Percentiles rank a stretch among this genome's conserved stretches.
Conservation (phyloP, 139 green algal species). For the Chlorella ohadii region DNA sequence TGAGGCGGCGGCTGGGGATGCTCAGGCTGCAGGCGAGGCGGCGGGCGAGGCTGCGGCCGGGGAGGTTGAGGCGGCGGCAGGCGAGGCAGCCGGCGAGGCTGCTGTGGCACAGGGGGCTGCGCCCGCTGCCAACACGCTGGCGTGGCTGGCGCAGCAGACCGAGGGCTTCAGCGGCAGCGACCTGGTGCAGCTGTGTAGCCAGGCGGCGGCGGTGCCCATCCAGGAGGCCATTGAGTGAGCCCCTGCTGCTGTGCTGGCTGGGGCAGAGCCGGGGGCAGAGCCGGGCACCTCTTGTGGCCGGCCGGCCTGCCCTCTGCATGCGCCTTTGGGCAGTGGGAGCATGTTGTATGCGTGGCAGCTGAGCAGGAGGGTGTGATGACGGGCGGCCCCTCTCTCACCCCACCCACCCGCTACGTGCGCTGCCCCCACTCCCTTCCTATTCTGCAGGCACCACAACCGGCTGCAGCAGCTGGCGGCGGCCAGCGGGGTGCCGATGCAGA, state of each 20-base stretch:
- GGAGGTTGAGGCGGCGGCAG: not conserved
- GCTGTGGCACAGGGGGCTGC: not conserved
- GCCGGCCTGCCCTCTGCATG: too few species aligned
- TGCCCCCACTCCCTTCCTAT: not conserved
- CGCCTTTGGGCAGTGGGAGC: too few species aligned
- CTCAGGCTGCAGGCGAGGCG: not conserved
- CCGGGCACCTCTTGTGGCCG: too few species aligned
- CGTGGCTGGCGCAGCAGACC: conserved; percentile 62
- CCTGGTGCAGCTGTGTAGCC: conserved; percentile 80
- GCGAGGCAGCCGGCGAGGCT: not conserved
- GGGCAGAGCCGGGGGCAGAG: too few species aligned
- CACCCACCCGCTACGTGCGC: not conserved
- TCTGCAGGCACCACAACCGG: not conserved
- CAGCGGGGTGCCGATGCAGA: not conserved
- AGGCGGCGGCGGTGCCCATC: conserved; percentile 65
- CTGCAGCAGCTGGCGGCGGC: not conserved
- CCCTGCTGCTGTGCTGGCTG: not conserved
- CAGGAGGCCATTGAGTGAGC: conserved; percentile 53
- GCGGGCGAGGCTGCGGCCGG: not conserved
- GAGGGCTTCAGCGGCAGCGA: conserved; percentile 84
- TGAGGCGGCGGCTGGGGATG: not conserved
- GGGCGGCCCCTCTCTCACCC: not conserved
- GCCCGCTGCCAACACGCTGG: conserved; percentile 21
- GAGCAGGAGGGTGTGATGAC: not conserved
- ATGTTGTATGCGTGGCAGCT: not conserved